Percentiles rank a stretch among this genome's conserved stretches.
Conservation (phyloP, 2,329 filamentous ascomycete genomes). For the Fusarium sarcochroum region DNA sequence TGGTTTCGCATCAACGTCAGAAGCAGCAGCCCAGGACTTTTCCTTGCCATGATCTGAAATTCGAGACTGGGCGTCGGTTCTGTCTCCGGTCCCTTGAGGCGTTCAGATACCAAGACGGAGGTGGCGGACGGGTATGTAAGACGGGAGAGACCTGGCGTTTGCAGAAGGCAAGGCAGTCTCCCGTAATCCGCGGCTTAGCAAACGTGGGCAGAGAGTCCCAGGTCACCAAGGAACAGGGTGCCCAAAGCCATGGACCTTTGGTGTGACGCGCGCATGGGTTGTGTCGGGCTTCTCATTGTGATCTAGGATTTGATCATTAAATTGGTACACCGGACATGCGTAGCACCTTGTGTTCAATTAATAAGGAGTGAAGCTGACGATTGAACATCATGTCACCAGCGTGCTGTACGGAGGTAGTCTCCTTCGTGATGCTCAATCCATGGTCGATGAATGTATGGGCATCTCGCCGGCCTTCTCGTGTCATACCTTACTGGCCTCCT, state of each 20-base stretch:
- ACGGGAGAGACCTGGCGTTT: conserved; percentile 37
- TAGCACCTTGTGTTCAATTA: conserved; percentile 23
- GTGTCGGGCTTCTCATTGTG: conserved; percentile 24
- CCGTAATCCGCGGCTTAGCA: neutral
- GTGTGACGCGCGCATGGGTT: conserved; percentile 39
- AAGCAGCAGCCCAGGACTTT: conserved; percentile 11
- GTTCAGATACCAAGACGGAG: conserved; percentile 12
- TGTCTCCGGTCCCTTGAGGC: conserved; percentile 16
- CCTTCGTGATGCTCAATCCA: neutral
- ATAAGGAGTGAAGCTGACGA: neutral
- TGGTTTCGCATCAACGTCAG: conserved; percentile 31
- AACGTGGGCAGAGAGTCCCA: conserved; percentile 14
- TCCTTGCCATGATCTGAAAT: conserved; percentile 4
- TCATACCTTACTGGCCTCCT: neutral
- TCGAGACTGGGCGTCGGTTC: conserved; percentile 5
- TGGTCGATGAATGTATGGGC: neutral
- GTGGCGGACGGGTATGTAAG: conserved; percentile 39
- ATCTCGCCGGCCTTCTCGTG: neutral
- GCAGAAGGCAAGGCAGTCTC: conserved; percentile 18
- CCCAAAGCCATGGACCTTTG: conserved; percentile 28
- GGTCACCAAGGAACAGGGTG: conserved; percentile 3
- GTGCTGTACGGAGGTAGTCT: neutral
- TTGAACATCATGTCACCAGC: conserved; percentile 1
- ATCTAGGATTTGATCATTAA: conserved; percentile 19
- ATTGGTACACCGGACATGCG: conserved; percentile 31